phyloP scores from a whole-genome alignment of 306 rosid species.

The Bauhinia variegata region DNA sequence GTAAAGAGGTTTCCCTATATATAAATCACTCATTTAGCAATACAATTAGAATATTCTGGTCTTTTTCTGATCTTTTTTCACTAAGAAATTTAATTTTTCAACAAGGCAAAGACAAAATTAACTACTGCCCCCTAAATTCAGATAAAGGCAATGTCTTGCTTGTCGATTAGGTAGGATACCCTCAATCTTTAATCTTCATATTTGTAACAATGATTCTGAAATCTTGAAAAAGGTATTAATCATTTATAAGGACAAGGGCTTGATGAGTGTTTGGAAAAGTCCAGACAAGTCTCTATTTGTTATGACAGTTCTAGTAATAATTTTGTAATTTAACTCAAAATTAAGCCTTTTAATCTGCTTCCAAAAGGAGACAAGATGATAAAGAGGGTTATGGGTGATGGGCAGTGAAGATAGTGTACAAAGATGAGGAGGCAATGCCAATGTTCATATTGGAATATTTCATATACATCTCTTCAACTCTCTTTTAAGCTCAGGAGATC shows the following conservation, averaged over 20 bases:
- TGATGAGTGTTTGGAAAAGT: constrained; percentile 43
- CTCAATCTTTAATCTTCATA: constrained; percentile 31
- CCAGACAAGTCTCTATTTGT: constrained; percentile 45
- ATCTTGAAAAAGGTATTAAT: constrained; percentile 4
- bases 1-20: not conserved
- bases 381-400: constrained; percentile 44
- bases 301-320: constrained; percentile 5
- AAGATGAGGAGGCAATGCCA: constrained; percentile 45
- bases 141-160: constrained; percentile 36
- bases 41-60: not conserved
- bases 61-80: constrained; percentile 19
- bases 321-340: constrained; percentile 12
- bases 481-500: constrained; percentile 54
- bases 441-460: constrained; percentile 55
- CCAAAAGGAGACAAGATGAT: constrained; percentile 41
- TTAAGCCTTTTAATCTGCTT: constrained; percentile 21
- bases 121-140: constrained; percentile 39
- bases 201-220: constrained; percentile 28
- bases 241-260: constrained; percentile 42
- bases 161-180: constrained; percentile 56
- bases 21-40: not conserved
- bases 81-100: constrained; percentile 3
- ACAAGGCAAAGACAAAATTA: constrained; percentile 27
- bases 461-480: constrained; percentile 38
- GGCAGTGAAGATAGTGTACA: constrained; percentile 41